Evolutionary conservation across 768 basidiomycete genomes (phyloP).

Genomic region (Kwoniella heveanensis): DNA sequence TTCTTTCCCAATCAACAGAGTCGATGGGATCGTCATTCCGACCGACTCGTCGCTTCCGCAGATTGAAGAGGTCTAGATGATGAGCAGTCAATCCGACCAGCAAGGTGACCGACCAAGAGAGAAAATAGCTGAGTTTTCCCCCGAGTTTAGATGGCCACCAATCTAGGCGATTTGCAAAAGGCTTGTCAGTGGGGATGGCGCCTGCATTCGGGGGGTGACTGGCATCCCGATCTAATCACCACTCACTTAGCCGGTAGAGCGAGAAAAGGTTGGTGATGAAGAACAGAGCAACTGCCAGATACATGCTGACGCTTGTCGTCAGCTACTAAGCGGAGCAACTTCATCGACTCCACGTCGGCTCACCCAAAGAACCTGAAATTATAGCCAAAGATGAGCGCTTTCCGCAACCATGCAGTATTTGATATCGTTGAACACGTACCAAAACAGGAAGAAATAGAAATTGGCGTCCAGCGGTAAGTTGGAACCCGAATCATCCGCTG

Average conservation of each 20-base stretch:
- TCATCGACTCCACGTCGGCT: not conserved
- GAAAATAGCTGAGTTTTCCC: slow-evolving; percentile 55
- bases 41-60: slow-evolving; percentile 40
- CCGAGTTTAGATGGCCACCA: slow-evolving; percentile 58
- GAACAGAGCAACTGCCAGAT: slow-evolving; percentile 58
- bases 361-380: slow-evolving; percentile 37
- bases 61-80: slow-evolving; percentile 49
- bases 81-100: slow-evolving; percentile 46
- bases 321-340: not conserved
- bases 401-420: not conserved
- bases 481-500: slow-evolving; percentile 5
- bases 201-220: no score
- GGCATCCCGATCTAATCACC: no score
- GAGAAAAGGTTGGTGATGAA: slow-evolving; percentile 60
- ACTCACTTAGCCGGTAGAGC: slow-evolving; percentile 56
- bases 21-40: slow-evolving; percentile 29
- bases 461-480: slow-evolving; percentile 57
- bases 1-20: slow-evolving; percentile 52
- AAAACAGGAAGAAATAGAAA: slow-evolving; percentile 58
- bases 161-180: slow-evolving; percentile 44
- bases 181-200: not conserved
- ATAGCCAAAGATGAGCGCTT: not conserved
- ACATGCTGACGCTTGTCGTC: slow-evolving; percentile 46
- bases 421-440: slow-evolving; percentile 29
- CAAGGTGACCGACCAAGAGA: slow-evolving; percentile 53